Evolutionary conservation across 2,329 filamentous ascomycete species (phyloP), one percentile per base, ranked within the genome.

Genomic region (Sphaerulina vaccinii): DNA sequence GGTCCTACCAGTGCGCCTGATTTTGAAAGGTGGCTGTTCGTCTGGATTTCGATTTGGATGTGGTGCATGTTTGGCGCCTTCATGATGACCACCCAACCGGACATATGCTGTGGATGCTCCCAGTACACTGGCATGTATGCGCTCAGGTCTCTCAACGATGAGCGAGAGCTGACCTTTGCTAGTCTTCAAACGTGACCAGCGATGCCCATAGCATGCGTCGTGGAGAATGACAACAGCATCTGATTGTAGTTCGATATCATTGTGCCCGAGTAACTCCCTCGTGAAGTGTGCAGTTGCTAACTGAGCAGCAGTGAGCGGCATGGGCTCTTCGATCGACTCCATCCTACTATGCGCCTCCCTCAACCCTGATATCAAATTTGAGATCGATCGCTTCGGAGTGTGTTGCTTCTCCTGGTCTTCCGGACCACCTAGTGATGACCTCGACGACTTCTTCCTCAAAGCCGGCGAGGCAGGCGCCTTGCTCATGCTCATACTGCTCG

Each of bases 191-290:
- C 93, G 81, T 9, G 91, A 89, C 70, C 85, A 99, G 18, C 90
- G 85, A 72, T 99, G 93, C 19, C 92, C 91, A 68, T 97, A 99
- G 71, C 92, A 96, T 47, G 87, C 85, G 73, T 99, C 93, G 64
- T 97, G 90, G 1, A 99, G 75, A 23, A 99, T 80, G 40, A 97
- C 90, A 3, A 95, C 73, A 0, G 90, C 90, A 54, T 90, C 76
- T 2, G 79, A 68, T 5, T 66, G 58, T 9, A 63, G 62, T 2
- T 66, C 68, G 3, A 59, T 65, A 24, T 74, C 72, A 51, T 85
- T 79, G 62, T 89, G 85, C 5, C 78, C 70, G 13, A 81, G 76
- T 24, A 95, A 70, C 67, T 95, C 89, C 55, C 79, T 81, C 55
- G 77, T 75, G 65, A 95, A 88, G 68, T 87, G 83, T 7, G 82